A percentile compares a stretch with the other conserved stretches of the same genome.
phyloP scores from a whole-genome alignment of 179 eudicot species.

The Heliamphora ciliata region DNA sequence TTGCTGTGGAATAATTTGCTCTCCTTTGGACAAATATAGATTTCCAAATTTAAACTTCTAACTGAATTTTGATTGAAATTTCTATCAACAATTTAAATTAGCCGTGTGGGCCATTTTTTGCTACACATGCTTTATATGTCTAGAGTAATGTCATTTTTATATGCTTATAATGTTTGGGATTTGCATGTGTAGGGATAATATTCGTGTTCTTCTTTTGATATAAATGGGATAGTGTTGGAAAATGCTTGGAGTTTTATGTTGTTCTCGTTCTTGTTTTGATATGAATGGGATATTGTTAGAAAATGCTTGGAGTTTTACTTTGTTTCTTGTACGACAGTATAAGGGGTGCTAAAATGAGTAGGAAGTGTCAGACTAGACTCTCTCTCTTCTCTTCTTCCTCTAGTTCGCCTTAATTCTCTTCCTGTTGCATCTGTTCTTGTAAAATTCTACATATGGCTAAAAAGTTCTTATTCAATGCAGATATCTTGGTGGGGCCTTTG shows the following conservation, averaged over 20 bases:
- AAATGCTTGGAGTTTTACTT: too few relatives aligned
- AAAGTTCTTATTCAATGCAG: conserved; percentile 24
- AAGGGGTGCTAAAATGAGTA: too few relatives aligned
- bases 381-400: background rate
- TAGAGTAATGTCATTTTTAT: background rate
- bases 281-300: too few relatives aligned
- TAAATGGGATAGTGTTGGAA: background rate
- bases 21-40: background rate
- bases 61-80: background rate
- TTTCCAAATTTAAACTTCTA: background rate
- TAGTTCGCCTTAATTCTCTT: too few relatives aligned
- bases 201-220: background rate
- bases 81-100: background rate
- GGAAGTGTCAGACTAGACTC: background rate
- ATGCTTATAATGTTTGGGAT: background rate
- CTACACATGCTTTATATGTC: background rate
- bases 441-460: background rate
- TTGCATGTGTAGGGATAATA: too few relatives aligned
- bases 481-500: conserved; percentile 71
- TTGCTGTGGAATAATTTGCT: background rate
- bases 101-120: background rate
- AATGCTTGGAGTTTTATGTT: background rate
- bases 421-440: background rate
- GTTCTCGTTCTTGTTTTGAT: too few relatives aligned
- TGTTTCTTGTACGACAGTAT: too few relatives aligned